phyloP scores from a whole-genome alignment of 164 flowering plant genomes.

The Nymphaea colorata region DNA sequence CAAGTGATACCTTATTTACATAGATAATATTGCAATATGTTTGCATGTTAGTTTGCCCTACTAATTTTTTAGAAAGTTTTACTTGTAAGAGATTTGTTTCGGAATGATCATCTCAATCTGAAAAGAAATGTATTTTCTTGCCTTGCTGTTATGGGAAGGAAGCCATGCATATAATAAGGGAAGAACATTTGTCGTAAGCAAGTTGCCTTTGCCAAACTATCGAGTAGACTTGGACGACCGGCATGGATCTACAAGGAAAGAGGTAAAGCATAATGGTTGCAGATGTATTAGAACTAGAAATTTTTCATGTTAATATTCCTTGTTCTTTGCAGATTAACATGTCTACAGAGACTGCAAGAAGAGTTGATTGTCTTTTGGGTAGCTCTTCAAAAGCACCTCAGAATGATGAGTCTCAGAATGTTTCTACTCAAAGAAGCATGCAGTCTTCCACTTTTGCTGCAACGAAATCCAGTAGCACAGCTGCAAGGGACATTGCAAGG shows the following conservation, averaged over 20 bases:
- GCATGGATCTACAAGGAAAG: conserved; percentile 87
- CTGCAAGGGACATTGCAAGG: conserved; percentile 24
- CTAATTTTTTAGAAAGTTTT: not conserved
- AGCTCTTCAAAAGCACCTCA: conserved; percentile 25
- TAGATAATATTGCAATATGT: no score
- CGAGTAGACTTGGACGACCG: conserved; percentile 96
- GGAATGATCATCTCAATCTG: conserved; percentile 71
- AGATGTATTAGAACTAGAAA: not conserved
- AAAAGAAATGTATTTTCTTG: conserved; percentile 31
- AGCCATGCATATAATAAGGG: conserved; percentile 95
- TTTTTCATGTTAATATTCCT: not conserved
- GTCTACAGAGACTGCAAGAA: conserved; percentile 69
- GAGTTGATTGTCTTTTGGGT: conserved; percentile 57
- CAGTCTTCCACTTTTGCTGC: conserved; percentile 13
- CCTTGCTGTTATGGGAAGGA: conserved; percentile 39
- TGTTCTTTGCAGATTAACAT: conserved; percentile 51
- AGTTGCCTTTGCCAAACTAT: conserved; percentile 78
- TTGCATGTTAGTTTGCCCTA: no score
- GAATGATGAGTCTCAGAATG: conserved; percentile 18
- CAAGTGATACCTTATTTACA: no score
- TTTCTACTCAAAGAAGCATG: conserved; percentile 23
- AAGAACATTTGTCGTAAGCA: conserved; percentile 81
- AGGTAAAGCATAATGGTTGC: conserved; percentile 36
- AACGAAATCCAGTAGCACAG: conserved; percentile 10
- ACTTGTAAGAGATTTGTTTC: not conserved